phyloP scores from a whole-genome alignment of 176 grass and related monocot genomes.

The Secale cereale region DNA sequence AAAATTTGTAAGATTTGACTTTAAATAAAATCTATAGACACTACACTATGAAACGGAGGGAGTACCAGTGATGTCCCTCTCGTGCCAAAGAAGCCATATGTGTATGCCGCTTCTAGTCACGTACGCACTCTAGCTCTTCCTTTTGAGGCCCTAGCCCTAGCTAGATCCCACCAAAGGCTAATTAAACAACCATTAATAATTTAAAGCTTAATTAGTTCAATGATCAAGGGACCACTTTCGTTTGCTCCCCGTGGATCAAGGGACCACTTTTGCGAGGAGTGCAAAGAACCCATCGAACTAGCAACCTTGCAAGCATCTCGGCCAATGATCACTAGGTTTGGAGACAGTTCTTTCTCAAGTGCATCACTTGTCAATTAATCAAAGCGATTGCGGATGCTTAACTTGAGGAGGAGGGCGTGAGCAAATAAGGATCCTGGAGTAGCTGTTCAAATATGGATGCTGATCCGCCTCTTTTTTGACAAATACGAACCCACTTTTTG shows the following conservation, averaged over 20 bases:
- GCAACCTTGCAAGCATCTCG: not conserved
- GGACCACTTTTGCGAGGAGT: not conserved
- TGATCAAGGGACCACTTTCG: not conserved
- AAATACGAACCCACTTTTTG: not conserved
- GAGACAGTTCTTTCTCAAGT: not conserved
- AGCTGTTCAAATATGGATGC: not conserved
- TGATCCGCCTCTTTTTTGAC: not conserved
- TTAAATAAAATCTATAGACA: no score
- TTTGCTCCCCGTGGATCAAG: no score
- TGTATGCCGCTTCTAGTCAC: not conserved
- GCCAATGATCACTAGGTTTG: not conserved
- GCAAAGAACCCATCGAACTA: not conserved
- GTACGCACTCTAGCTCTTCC: not conserved
- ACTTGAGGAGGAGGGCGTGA: conserved; percentile 4
- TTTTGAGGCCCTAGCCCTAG: not conserved
- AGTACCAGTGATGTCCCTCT: not conserved
- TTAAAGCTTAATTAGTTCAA: not conserved
- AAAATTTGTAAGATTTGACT: no score
- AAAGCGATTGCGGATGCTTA: not conserved
- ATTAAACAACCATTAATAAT: not conserved
- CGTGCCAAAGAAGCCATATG: not conserved
- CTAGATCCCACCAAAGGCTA: not conserved
- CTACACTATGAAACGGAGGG: no score
- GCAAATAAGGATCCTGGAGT: no score
- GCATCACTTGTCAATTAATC: not conserved